phyloP scores from a whole-genome alignment of 257 asterid genomes.

The Striga asiatica region DNA sequence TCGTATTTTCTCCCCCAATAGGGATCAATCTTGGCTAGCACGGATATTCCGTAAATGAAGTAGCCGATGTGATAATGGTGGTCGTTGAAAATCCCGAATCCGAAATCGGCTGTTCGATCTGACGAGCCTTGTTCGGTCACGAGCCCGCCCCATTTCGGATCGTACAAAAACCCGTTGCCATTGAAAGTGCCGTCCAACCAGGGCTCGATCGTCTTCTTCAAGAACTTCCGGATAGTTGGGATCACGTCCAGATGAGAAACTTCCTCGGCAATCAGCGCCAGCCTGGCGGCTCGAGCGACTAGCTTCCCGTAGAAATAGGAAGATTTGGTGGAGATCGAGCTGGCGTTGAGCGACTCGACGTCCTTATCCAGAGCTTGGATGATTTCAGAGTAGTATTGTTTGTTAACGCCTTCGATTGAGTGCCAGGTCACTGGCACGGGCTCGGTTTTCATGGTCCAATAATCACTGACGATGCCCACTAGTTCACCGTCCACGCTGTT shows the following conservation, averaged over 20 bases:
- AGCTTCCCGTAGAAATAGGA: conserved; percentile 77
- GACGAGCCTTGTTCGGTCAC: conserved; percentile 68
- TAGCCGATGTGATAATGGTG: conserved; percentile 90
- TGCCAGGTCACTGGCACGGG: conserved; percentile 86
- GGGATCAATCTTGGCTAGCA: conserved; percentile 76
- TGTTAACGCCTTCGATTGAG: conserved; percentile 63
- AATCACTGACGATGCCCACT: conserved; percentile 82
- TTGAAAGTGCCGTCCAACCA: conserved; percentile 80
- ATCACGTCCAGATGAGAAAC: conserved; percentile 51
- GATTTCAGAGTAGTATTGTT: conserved; percentile 42
- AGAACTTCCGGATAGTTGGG: conserved; percentile 50
- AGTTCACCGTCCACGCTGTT: conserved; percentile 79
- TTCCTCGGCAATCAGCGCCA: conserved; percentile 89
- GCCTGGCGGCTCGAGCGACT: conserved; percentile 93
- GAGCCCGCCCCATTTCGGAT: conserved; percentile 85
- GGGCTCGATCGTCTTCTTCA: conserved; percentile 80
- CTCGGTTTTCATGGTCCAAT: conserved; percentile 67
- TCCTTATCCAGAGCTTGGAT: conserved; percentile 48
- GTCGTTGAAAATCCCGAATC: conserved; percentile 79
- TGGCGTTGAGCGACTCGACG: conserved; percentile 44
- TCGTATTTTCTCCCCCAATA: conserved; percentile 76
- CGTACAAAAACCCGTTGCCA: conserved; percentile 69
- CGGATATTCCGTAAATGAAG: conserved; percentile 76
- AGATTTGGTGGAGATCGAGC: conserved; percentile 43
- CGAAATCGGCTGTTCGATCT: conserved; percentile 83